A percentile compares a stretch with the other conserved stretches of the same genome.
phyloP scores from a whole-genome alignment of 2,329 filamentous ascomycete genomes.

The Hypoxylon sp. region DNA sequence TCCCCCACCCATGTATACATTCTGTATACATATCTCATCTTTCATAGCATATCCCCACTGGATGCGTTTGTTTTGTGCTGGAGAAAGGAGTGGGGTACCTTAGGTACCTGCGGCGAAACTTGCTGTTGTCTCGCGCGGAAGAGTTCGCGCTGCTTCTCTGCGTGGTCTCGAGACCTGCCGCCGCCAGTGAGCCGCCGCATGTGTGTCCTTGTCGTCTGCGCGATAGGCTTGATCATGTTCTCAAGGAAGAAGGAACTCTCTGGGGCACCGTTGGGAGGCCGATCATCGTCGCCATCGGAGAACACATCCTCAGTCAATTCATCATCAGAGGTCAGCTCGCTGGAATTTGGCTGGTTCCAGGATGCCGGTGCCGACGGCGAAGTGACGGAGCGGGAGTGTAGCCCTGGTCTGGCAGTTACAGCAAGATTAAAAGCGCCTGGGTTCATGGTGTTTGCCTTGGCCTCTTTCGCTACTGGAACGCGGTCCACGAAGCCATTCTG shows the following conservation, averaged over 20 bases:
- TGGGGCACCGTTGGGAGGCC: constrained; percentile 39
- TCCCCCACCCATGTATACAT: not conserved
- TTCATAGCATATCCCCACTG: constrained; percentile 47
- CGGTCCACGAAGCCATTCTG: constrained; percentile 90
- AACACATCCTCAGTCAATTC: constrained; percentile 81
- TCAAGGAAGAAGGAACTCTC: constrained; percentile 71
- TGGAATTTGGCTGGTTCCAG: constrained; percentile 66
- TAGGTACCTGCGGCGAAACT: constrained; percentile 60
- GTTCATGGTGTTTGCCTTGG: constrained; percentile 73
- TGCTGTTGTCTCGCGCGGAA: constrained; percentile 54
- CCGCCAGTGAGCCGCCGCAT: constrained; percentile 75
- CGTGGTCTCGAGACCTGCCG: constrained; percentile 60
- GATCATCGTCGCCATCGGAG: constrained; percentile 80
- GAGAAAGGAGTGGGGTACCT: constrained; percentile 57
- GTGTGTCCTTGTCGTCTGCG: constrained; percentile 70
- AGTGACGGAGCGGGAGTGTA: constrained; percentile 88
- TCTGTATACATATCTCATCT: constrained; percentile 17
- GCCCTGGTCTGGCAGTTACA: constrained; percentile 70
- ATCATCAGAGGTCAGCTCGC: constrained; percentile 81
- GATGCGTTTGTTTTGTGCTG: constrained; percentile 50
- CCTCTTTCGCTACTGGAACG: constrained; percentile 72
- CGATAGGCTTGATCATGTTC: constrained; percentile 72
- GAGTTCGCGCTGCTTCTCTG: constrained; percentile 56
- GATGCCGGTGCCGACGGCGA: constrained; percentile 77
- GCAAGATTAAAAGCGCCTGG: constrained; percentile 69